Evolutionary conservation across 23 red algal genomes (phyloP).

Genomic region (Gracilaria vermiculophylla): DNA sequence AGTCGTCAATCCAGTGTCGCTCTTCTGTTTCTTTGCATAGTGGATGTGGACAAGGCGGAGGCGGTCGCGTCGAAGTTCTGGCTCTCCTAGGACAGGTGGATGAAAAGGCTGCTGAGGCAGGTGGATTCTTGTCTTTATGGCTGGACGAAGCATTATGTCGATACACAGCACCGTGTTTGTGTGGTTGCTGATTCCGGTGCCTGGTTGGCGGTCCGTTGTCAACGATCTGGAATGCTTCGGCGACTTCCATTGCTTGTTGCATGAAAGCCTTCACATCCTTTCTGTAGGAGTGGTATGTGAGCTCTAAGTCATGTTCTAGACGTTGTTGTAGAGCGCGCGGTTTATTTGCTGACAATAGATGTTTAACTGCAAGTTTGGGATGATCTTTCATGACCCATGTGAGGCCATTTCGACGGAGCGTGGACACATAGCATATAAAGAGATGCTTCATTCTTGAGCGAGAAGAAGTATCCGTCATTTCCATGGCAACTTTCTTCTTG

Average conservation of each 20-base stretch:
- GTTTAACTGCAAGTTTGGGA: background rate
- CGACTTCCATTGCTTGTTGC: background rate
- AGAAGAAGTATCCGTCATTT: too few species aligned
- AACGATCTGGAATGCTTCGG: slow-evolving; percentile 8
- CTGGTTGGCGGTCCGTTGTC: background rate
- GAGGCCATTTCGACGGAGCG: background rate
- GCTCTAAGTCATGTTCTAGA: background rate
- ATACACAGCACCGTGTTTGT: background rate
- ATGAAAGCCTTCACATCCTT: too few species aligned
- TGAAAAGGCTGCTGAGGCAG: background rate
- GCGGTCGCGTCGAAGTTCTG: background rate
- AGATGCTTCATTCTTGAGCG: too few species aligned
- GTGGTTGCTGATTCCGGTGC: too few species aligned
- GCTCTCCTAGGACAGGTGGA: background rate
- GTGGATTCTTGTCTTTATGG: background rate
- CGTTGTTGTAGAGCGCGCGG: background rate
- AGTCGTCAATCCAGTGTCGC: background rate
- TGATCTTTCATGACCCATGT: too few species aligned
- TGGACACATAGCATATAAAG: too few species aligned
- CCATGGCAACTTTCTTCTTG: background rate
- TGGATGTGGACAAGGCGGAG: background rate
- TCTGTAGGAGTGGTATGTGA: background rate
- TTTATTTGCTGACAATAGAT: background rate
- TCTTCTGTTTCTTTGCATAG: background rate
- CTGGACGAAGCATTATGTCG: background rate